Percentiles rank a stretch among this genome's conserved stretches.
These are phyloP conservation scores for Encephalitozoon intestinalis DNA, from an alignment of 371 early-diverging fungal species.

Conservation along the genomic window DNA sequence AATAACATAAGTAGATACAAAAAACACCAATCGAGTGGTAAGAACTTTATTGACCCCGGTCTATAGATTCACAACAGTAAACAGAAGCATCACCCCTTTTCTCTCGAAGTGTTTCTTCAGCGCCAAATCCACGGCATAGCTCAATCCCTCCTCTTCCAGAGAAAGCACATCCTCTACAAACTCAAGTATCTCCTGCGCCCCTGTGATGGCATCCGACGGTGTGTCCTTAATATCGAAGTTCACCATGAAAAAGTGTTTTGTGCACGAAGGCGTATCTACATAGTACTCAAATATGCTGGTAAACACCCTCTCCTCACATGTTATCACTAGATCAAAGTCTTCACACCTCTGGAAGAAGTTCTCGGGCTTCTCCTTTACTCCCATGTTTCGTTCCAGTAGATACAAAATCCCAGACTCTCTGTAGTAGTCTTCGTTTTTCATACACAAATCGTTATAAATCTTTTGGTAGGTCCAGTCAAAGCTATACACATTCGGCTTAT, in stretches of 20 bases:
- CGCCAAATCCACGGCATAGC: neutral
- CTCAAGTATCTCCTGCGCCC: conserved; percentile 71
- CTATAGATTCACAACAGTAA: conserved; percentile 9
- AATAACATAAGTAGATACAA: neutral
- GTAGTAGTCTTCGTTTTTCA: conserved; percentile 68
- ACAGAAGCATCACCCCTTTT: neutral
- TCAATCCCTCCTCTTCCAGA: neutral
- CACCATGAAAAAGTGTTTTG: conserved; percentile 69
- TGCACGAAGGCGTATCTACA: neutral
- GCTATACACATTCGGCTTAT: conserved; percentile 74
- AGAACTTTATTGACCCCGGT: neutral
- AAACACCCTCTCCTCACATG: conserved; percentile 86
- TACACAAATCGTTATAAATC: conserved; percentile 72
- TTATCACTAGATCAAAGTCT: conserved; percentile 78
- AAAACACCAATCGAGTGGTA: neutral
- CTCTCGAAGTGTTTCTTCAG: conserved; percentile 3
- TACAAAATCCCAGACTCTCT: conserved; percentile 70
- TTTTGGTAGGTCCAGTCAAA: conserved; percentile 81
- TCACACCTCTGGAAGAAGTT: conserved; percentile 67
- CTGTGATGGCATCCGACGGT: conserved; percentile 73
- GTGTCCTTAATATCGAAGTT: conserved; percentile 88
- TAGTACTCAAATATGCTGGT: conserved; percentile 72
- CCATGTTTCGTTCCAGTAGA: conserved; percentile 80
- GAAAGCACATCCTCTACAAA: conserved; percentile 63
- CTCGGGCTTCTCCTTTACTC: conserved; percentile 78